phyloP scores from a whole-genome alignment of 192 early-diverging fungal genomes.

The Mortierella hygrophila region DNA sequence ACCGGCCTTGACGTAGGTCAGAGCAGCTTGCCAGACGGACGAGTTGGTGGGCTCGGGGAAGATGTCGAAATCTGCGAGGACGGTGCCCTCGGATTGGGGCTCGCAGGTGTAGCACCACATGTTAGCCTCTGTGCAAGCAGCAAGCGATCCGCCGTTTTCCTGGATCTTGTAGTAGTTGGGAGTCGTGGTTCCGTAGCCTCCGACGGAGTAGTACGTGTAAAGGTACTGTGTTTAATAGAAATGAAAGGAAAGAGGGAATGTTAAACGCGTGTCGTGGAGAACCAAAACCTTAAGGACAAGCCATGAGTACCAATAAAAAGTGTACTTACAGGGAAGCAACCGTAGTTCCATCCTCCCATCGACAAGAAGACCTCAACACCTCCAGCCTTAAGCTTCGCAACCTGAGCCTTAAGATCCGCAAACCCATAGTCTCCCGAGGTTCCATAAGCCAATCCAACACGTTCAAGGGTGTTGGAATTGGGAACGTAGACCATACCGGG shows the following conservation, averaged over 20 bases:
- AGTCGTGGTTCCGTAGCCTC: slow-evolving; percentile 51
- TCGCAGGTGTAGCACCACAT: slow-evolving; percentile 60
- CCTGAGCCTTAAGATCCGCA: slow-evolving; percentile 37
- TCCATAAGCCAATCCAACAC: slow-evolving; percentile 41
- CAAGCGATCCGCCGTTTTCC: slow-evolving; percentile 32
- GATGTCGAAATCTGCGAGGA: slow-evolving; percentile 46
- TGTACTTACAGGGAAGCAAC: slow-evolving; percentile 52
- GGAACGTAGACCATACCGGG: slow-evolving; percentile 51
- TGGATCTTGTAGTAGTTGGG: slow-evolving; percentile 56
- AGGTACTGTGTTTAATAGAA: slow-evolving; percentile 17
- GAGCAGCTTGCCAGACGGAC: slow-evolving; percentile 29
- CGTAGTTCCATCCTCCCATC: slow-evolving; percentile 56
- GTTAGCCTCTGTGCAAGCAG: slow-evolving; percentile 42
- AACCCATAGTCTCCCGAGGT: slow-evolving; percentile 42
- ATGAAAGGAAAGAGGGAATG: neutral
- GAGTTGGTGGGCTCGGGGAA: slow-evolving; percentile 53
- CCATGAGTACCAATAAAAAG: neutral
- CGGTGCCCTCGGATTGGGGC: slow-evolving; percentile 44
- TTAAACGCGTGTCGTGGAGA: neutral
- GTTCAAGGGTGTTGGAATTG: slow-evolving; percentile 44
- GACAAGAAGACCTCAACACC: slow-evolving; percentile 54
- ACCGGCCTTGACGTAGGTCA: slow-evolving; percentile 5
- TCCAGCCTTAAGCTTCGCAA: slow-evolving; percentile 25
- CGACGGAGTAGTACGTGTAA: slow-evolving; percentile 53
- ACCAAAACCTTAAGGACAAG: neutral